Evolutionary conservation across 495 filamentous ascomycete genomes (phyloP).

Genomic region (Penicillium coprophilum): DNA sequence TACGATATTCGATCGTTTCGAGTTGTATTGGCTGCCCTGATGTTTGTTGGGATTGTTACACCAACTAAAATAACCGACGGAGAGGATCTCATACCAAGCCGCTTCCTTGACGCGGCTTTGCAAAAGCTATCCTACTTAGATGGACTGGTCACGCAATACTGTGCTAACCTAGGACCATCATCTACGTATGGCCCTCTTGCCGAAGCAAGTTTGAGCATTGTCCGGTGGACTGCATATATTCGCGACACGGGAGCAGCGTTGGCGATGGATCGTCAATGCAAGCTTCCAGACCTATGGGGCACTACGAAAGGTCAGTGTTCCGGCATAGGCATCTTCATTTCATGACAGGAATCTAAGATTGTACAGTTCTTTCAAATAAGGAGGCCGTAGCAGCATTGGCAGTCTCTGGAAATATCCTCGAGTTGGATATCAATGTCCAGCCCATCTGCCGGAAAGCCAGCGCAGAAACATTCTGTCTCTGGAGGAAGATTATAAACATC

Average conservation of each 20-base stretch:
- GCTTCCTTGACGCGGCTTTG: slow-evolving; percentile 15
- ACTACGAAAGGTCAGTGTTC: slow-evolving; percentile 4
- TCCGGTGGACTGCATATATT: slow-evolving; percentile 26
- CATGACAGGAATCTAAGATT: not conserved
- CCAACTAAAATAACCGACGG: slow-evolving; percentile 5
- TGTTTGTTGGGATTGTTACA: slow-evolving; percentile 25
- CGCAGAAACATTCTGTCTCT: slow-evolving; percentile 21
- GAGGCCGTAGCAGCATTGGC: not conserved
- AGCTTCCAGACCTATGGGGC: slow-evolving; percentile 12
- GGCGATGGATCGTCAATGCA: slow-evolving; percentile 15
- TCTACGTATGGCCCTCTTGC: slow-evolving; percentile 20
- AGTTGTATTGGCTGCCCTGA: slow-evolving; percentile 18
- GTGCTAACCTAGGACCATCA: slow-evolving; percentile 19
- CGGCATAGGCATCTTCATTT: no score
- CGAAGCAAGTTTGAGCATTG: slow-evolving; percentile 25
- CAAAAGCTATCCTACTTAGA: slow-evolving; percentile 16
- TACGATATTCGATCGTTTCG: slow-evolving; percentile 19
- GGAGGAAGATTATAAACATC: slow-evolving; percentile 20
- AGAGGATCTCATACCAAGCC: not conserved
- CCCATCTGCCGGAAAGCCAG: slow-evolving; percentile 18
- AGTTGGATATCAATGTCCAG: slow-evolving; percentile 15
- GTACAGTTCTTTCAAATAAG: not conserved
- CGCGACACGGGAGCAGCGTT: slow-evolving; percentile 29
- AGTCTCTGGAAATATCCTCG: not conserved
- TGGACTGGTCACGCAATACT: slow-evolving; percentile 19